These are phyloP conservation scores for Ogataea nonfermentans DNA, from an alignment of 805 yeast genomes.

Conservation along the genomic window DNA sequence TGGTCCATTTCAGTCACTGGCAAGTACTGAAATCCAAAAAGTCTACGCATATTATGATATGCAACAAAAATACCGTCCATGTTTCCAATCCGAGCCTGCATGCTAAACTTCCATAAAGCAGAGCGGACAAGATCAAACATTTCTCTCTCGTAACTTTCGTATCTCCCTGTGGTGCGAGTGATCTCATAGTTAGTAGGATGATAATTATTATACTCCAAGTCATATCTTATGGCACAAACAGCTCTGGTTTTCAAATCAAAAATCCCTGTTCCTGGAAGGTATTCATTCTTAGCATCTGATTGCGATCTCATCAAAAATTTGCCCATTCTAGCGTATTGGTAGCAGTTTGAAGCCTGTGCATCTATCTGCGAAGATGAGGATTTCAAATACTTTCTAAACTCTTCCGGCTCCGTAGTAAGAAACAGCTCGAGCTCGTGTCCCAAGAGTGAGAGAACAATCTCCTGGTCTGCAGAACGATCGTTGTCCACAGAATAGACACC, in stretches of 20 bases:
- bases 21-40: slow-evolving; percentile 89
- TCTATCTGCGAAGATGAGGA: slow-evolving; percentile 8
- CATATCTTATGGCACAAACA: slow-evolving; percentile 80
- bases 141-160: slow-evolving; percentile 83
- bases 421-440: slow-evolving; percentile 81
- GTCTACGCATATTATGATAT: slow-evolving; percentile 74
- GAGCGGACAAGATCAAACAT: slow-evolving; percentile 70
- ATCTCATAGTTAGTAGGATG: slow-evolving; percentile 69
- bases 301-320: slow-evolving; percentile 84
- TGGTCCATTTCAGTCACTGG: slow-evolving; percentile 72
- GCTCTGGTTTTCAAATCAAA: slow-evolving; percentile 94
- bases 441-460: slow-evolving; percentile 63
- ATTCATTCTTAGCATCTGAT: slow-evolving; percentile 73
- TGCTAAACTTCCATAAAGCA: slow-evolving; percentile 76
- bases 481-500: slow-evolving; percentile 61
- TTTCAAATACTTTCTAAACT: slow-evolving; percentile 42
- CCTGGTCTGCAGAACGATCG: slow-evolving; percentile 66
- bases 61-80: slow-evolving; percentile 97
- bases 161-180: slow-evolving; percentile 55
- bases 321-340: slow-evolving; percentile 72
- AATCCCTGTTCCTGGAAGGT: slow-evolving; percentile 86
- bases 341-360: slow-evolving; percentile 30
- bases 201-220: slow-evolving; percentile 51
- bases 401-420: slow-evolving; percentile 58
- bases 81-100: slow-evolving; percentile 92